Evolutionary conservation across 2,329 filamentous ascomycete species (phyloP), one percentile per base, ranked within the genome.

Genomic region (Bipolaris cookei): DNA sequence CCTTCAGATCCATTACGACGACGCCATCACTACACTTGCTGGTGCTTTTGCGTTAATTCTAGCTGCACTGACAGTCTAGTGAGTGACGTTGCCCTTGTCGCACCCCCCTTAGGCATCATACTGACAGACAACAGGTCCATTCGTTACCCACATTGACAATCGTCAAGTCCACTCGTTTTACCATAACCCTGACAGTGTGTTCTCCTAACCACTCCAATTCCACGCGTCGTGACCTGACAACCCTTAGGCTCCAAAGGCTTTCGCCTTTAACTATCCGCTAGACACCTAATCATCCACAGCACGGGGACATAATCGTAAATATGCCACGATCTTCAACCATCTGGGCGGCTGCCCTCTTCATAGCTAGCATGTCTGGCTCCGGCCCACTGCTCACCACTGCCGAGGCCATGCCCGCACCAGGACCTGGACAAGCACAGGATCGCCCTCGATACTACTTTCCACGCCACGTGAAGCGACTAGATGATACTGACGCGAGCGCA

Each of bases 131-230:
- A 38, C 59, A 74, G 71, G 69, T 74, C 69, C 75, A 76, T 66
- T 77, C 75, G 60, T 76, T 76, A 67, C 38, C 51, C 61, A 67
- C 50, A 68, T 76, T 77, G 74, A 76, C 65, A 62, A 67, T 76
- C 70, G 79, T 81, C 80, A 81, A 80, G 73, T 80, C 78, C 80
- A 82, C 78, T 82, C 80, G 79, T 81, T 81, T 82, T 82, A 75
- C 67, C 71, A 61, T 62, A 61, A 59, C 67, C 72, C 71, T 73
- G 70, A 79, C 75, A 72, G 73, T 75, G 67, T 43, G 73, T 68
- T 25, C 21, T 28, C 8, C 46, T 35, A n/a, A 10, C 34, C 18
- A n/a, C 46, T 7, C 5, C 38, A n/a, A 25, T 23, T 47, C 42
- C 48, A 51, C 58, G 39, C 20, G n/a, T 34, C 56, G 48, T 57